Base-by-base conservation (phyloP, 805 yeast species). In the Candida easanensis region DNA sequence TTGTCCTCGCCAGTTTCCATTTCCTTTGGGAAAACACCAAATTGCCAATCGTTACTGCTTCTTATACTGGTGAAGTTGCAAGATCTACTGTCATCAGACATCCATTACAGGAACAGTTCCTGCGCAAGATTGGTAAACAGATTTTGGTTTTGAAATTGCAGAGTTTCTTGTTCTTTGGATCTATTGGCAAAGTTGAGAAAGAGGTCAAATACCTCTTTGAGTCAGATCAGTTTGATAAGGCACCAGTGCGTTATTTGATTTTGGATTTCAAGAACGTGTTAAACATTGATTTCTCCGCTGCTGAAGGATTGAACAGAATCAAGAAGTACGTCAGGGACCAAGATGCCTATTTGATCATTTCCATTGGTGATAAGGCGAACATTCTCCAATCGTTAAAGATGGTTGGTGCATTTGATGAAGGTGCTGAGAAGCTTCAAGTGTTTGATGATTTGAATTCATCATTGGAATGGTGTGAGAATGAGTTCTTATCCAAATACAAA, bases 401-500 rank as follows among this genome's bases (percentile, higher is more conserved):
- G 42, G 95, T 93, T 14, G 96, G 96, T 1, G 66, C 91, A 17
- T 80, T 68, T 20, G 76, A 72, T 42, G 67, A 62, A 25, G 64
- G 71, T 35, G 65, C 70, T 15, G 72, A 68, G 21, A 61, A 61
- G 77, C 80, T 46, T 4, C 81, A 80, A 53, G 71, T 90, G 34
- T 91, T 89, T 59, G 77, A 76, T 42, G 84, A 87, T 41, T 72
- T 93, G 54, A 93, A 93, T 59, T 77, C 84, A 42, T 96, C 96
- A 0, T 72, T 93, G 33, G 98, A 93, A 64, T 91, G 96, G 96
- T 88, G 97, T 69, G 99, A 93, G 62, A 91, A 93, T 64, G 82
- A 84, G 54, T 88, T 90, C 53, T 71, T 93, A 55, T 46, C 50
- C 4, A 62, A 66, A 47, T 70, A 68, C 46, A 66, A 56, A 38